Evolutionary conservation across 1,284 basidiomycete species (phyloP).

Genomic region (Ceratobasidium sp.): DNA sequence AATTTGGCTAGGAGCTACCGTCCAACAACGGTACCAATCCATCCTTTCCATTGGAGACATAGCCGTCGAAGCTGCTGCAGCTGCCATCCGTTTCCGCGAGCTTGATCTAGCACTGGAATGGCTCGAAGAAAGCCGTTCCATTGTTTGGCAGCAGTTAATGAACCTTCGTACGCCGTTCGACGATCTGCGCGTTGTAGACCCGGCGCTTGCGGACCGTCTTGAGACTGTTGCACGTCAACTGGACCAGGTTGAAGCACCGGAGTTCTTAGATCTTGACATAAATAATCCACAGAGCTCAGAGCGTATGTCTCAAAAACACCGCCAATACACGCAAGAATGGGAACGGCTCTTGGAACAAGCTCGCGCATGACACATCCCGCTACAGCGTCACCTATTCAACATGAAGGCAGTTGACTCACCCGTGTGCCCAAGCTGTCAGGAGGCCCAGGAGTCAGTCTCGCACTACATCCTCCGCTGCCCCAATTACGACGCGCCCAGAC

Average conservation of each 20-base stretch:
- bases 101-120: constrained; percentile 13
- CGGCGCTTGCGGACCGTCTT: background rate
- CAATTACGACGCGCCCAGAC: background rate
- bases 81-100: background rate
- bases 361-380: constrained; percentile 6
- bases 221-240: background rate
- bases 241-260: background rate
- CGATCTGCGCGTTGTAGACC: background rate
- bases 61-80: constrained; percentile 7
- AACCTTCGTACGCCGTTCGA: constrained; percentile 17
- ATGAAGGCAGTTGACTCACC: background rate
- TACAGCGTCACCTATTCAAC: background rate
- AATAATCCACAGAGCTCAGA: background rate
- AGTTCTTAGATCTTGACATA: background rate
- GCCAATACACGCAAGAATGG: background rate
- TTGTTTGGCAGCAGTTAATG: constrained; percentile 11
- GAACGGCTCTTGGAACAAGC: background rate
- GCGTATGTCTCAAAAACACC: background rate
- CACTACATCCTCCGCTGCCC: background rate
- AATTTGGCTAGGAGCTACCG: background rate
- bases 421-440: background rate
- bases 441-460: background rate
- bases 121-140: constrained; percentile 15
- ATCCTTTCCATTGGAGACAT: background rate
- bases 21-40: background rate